Evolutionary conservation across 345 rosid species (phyloP).

Genomic region (Stellera chamaejasme): DNA sequence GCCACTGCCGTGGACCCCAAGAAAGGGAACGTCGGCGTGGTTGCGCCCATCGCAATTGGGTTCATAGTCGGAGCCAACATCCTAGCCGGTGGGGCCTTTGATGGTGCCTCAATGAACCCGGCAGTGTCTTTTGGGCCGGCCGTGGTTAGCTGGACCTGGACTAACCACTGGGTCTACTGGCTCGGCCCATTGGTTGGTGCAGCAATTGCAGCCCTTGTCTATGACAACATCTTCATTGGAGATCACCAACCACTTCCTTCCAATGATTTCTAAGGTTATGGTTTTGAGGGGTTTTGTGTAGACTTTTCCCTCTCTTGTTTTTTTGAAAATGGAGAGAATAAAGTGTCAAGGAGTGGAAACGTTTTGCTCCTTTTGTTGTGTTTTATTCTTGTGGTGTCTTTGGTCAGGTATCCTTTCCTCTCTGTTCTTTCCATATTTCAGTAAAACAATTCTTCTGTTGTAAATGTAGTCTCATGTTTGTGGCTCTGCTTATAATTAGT

Average conservation of each 20-base stretch:
- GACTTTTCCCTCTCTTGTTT: conserved; percentile 10
- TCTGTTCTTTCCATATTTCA: background rate
- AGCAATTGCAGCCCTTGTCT: conserved; percentile 43
- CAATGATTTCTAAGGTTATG: conserved; percentile 26
- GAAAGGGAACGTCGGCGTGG: conserved; percentile 39
- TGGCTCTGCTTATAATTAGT: too few species aligned
- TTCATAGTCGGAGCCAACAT: conserved; percentile 52
- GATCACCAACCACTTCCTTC: conserved; percentile 45
- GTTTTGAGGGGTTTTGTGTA: background rate
- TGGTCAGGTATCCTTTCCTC: background rate
- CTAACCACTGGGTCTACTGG: conserved; percentile 70
- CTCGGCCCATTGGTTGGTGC: conserved; percentile 55
- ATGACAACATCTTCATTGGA: conserved; percentile 46
- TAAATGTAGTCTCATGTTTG: too few species aligned
- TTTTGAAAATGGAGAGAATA: conserved; percentile 9
- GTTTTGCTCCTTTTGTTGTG: background rate
- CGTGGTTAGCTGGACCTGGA: conserved; percentile 68
- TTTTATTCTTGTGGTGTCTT: background rate
- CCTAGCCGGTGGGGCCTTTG: conserved; percentile 46
- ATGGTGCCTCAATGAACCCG: conserved; percentile 71
- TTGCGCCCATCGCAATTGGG: conserved; percentile 47
- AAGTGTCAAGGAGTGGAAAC: background rate
- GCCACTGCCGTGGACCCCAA: conserved; percentile 62
- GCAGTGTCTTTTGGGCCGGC: conserved; percentile 73
- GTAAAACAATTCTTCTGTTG: background rate